These are phyloP conservation scores for Salisapilia sapeloensis DNA, from an alignment of 352 stramenopile species.

Conservation along the genomic window DNA sequence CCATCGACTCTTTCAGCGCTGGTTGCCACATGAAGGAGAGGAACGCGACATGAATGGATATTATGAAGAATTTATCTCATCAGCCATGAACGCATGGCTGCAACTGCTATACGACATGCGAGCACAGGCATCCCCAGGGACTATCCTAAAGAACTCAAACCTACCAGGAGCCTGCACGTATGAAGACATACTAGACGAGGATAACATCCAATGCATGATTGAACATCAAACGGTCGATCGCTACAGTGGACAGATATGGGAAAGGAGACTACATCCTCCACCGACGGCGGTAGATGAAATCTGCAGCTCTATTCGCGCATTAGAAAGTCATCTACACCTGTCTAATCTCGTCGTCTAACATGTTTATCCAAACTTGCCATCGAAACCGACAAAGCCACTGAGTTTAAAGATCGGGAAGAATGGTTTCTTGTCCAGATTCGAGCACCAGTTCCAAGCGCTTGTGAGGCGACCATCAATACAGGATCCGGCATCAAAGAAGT, in stretches of 20 bases:
- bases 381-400: constrained; percentile 92
- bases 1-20: constrained; percentile 19
- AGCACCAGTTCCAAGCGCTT: constrained; percentile 97
- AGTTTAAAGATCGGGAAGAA: constrained; percentile 96
- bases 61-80: constrained; percentile 45
- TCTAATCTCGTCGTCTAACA: constrained; percentile 26
- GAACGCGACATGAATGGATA: constrained; percentile 10
- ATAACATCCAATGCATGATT: constrained; percentile 4
- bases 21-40: constrained; percentile 14
- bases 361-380: constrained; percentile 86
- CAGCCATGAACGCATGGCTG: constrained; percentile 38
- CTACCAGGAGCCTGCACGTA: neutral
- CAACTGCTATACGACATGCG: constrained; percentile 30
- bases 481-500: constrained; percentile 91
- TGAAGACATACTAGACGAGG: neutral
- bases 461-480: constrained; percentile 95
- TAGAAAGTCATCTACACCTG: constrained; percentile 36
- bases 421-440: constrained; percentile 82
- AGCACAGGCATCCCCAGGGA: constrained; percentile 10
- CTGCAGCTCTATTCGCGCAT: constrained; percentile 36
- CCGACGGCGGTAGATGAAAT: constrained; percentile 34
- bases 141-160: neutral
- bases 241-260: constrained; percentile 54
- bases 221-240: constrained; percentile 17
- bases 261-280: constrained; percentile 26